phyloP scores from a whole-genome alignment of 192 early-diverging fungal species.

The Coemansia reversa region DNA sequence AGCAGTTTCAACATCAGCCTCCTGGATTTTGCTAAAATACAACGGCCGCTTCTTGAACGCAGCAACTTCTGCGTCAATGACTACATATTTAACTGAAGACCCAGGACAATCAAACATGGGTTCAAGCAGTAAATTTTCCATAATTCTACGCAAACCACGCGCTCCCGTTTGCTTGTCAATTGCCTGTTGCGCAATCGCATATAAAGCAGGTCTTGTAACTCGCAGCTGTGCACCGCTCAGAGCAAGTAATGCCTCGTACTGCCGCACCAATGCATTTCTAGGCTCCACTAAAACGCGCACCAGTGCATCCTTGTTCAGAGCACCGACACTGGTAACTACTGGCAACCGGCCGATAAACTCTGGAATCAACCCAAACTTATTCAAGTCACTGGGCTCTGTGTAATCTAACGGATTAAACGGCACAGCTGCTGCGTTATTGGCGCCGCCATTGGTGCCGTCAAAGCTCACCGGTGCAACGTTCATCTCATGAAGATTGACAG shows the following conservation, averaged over 20 bases:
- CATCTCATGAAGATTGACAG: slow-evolving; percentile 26
- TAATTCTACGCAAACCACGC: slow-evolving; percentile 81
- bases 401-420: slow-evolving; percentile 60
- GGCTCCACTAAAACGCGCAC: slow-evolving; percentile 78
- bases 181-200: slow-evolving; percentile 71
- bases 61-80: slow-evolving; percentile 69
- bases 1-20: slow-evolving; percentile 52
- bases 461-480: slow-evolving; percentile 41
- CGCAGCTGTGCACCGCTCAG: slow-evolving; percentile 66
- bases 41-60: slow-evolving; percentile 61
- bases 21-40: slow-evolving; percentile 60
- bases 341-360: slow-evolving; percentile 91
- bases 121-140: slow-evolving; percentile 77
- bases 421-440: slow-evolving; percentile 1
- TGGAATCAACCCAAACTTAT: slow-evolving; percentile 85
- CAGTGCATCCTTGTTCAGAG: slow-evolving; percentile 66
- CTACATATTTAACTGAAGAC: slow-evolving; percentile 68
- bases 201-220: slow-evolving; percentile 69
- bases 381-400: slow-evolving; percentile 73
- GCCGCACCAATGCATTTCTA: slow-evolving; percentile 76
- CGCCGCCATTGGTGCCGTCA: not conserved
- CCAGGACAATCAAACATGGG: slow-evolving; percentile 80
- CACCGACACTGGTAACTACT: slow-evolving; percentile 73
- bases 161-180: slow-evolving; percentile 83
- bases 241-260: slow-evolving; percentile 75